phyloP scores from a whole-genome alignment of 306 rosid genomes.

The Luffa aegyptiaca region DNA sequence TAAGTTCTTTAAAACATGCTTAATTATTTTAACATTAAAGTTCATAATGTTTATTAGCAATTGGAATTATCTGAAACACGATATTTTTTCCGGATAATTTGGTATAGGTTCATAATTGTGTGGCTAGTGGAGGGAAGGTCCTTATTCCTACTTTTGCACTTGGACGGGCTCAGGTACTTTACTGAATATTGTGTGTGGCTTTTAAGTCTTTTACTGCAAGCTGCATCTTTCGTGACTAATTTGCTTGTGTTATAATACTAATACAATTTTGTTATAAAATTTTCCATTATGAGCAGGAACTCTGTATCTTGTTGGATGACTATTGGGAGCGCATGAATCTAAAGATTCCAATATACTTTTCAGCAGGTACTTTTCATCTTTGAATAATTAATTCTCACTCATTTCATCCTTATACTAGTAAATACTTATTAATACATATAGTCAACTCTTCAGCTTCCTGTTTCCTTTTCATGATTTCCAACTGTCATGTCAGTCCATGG shows the following conservation, averaged over 20 bases:
- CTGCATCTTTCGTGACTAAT: background rate
- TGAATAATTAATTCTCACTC: background rate
- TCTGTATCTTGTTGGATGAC: constrained; percentile 89
- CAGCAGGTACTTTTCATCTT: constrained; percentile 51
- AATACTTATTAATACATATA: background rate
- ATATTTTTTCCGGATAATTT: background rate
- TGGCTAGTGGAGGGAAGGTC: constrained; percentile 82
- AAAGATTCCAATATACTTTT: constrained; percentile 85
- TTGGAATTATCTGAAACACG: background rate
- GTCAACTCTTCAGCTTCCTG: background rate
- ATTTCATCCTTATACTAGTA: background rate
- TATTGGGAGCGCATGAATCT: constrained; percentile 94
- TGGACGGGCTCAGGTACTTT: constrained; percentile 93
- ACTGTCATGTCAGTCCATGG: background rate
- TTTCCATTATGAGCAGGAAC: constrained; percentile 44
- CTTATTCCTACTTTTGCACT: constrained; percentile 94
- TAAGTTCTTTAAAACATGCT: background rate
- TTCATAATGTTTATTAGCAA: background rate
- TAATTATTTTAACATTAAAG: background rate
- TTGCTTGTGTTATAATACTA: background rate
- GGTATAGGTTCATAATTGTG: constrained; percentile 68
- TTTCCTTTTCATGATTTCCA: background rate
- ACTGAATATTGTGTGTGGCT: background rate
- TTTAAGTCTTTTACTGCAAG: background rate
- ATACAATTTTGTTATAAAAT: background rate